A percentile compares a stretch with the other conserved stretches of the same genome.
phyloP scores from a whole-genome alignment of 306 rosid species.

The Vicia sativa region DNA sequence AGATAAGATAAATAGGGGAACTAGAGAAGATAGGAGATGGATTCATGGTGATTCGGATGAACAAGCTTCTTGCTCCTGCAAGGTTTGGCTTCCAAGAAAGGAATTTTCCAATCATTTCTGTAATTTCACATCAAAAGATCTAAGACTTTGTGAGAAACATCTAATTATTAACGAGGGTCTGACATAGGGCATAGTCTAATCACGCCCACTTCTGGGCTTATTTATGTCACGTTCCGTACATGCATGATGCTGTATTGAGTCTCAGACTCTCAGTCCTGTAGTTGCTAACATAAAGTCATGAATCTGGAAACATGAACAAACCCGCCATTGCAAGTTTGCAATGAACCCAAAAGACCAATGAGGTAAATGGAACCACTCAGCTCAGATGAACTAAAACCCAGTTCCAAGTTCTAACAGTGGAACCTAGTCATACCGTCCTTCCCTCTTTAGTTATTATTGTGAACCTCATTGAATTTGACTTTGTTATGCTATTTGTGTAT shows the following conservation, averaged over 20 bases:
- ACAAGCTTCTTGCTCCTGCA: neutral
- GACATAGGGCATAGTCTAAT: neutral
- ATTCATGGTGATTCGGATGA: neutral
- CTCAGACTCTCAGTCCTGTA: neutral
- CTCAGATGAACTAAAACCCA: slow-evolving; percentile 8
- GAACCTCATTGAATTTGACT: slow-evolving; percentile 2
- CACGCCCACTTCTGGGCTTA: neutral
- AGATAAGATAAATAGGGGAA: slow-evolving; percentile 3
- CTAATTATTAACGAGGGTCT: neutral
- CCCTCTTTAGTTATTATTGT: neutral
- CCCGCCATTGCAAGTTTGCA: neutral
- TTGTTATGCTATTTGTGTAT: too few relatives aligned
- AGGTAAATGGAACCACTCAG: neutral
- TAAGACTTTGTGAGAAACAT: neutral
- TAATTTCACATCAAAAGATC: neutral
- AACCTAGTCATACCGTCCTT: neutral
- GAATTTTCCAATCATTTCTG: slow-evolving; percentile 8
- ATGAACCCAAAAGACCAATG: slow-evolving; percentile 7
- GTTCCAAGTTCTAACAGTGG: slow-evolving; percentile 12
- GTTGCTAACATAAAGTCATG: neutral
- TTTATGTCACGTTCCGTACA: neutral
- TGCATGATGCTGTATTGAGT: neutral
- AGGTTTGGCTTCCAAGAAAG: slow-evolving; percentile 5
- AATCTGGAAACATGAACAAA: slow-evolving; percentile 5
- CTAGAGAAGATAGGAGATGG: slow-evolving; percentile 1